These are phyloP conservation scores for Candida vartiovaarae DNA, from an alignment of 805 yeast genomes.

Conservation along the genomic window DNA sequence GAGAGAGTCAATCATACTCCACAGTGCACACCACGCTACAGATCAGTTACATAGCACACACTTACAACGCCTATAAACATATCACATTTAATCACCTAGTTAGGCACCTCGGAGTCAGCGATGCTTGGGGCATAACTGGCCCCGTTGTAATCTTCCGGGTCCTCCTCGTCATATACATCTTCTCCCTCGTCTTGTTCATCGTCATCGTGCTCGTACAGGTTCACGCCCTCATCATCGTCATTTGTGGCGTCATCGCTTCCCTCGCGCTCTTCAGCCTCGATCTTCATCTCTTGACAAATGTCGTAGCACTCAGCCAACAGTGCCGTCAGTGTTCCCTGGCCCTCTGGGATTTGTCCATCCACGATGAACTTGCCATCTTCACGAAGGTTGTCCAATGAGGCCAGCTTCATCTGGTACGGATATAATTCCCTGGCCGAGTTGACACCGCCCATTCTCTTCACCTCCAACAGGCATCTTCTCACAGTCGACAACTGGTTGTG, in stretches of 20 bases:
- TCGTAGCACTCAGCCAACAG: constrained; percentile 92
- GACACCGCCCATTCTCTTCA: constrained; percentile 89
- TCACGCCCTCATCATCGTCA: constrained; percentile 10
- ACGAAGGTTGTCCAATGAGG: constrained; percentile 80
- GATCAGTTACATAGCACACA: no score
- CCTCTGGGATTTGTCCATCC: constrained; percentile 89
- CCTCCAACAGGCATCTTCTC: constrained; percentile 80
- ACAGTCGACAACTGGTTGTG: constrained; percentile 93
- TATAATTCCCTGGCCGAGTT: constrained; percentile 82
- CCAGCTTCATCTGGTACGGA: constrained; percentile 93
- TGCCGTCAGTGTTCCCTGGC: constrained; percentile 93
- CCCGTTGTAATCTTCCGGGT: constrained; percentile 22
- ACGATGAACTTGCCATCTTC: constrained; percentile 89
- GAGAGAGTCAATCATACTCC: no score
- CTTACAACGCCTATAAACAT: no score
- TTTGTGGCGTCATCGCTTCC: constrained; percentile 24
- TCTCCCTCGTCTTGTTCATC: constrained; percentile 31
- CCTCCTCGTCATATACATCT: constrained; percentile 27
- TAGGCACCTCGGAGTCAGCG: constrained; percentile 7
- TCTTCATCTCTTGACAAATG: constrained; percentile 81
- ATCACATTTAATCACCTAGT: background rate
- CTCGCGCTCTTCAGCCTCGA: constrained; percentile 52
- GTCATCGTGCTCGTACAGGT: constrained; percentile 17
- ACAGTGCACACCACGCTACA: no score
- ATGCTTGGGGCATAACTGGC: constrained; percentile 22